A percentile compares a stretch with the other conserved stretches of the same genome.
Conservation (phyloP, 2,329 filamentous ascomycete species). For the Byssochlamys sp. region DNA sequence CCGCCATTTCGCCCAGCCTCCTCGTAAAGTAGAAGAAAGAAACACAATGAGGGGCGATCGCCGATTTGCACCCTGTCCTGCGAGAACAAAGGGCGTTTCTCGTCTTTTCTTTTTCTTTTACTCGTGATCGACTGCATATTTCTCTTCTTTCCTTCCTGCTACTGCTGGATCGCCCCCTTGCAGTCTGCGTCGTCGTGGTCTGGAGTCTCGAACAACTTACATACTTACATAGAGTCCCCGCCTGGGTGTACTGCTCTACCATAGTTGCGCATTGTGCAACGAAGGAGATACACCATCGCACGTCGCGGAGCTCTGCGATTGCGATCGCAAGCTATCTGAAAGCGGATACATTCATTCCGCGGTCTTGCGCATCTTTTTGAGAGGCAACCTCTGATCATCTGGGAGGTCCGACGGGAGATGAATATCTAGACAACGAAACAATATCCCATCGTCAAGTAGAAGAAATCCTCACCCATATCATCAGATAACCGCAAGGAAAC, state of each 20-base stretch:
- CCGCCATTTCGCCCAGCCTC: not conserved
- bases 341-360: not conserved
- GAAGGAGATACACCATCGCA: not conserved
- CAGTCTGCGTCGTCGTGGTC: not conserved
- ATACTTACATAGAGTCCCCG: not conserved
- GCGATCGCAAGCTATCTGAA: not conserved
- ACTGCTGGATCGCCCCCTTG: not conserved
- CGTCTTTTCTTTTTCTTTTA: not conserved
- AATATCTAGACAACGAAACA: not conserved
- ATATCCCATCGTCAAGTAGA: not conserved
- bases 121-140: not conserved
- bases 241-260: not conserved
- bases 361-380: not conserved
- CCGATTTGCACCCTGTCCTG: not conserved
- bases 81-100: not conserved
- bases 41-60: not conserved
- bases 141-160: not conserved
- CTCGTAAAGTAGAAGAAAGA: not conserved
- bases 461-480: conserved; percentile 1
- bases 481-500: conserved; percentile 1
- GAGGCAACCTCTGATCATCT: no score
- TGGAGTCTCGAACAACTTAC: not conserved
- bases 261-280: no score
- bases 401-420: not conserved
- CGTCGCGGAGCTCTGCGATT: not conserved